phyloP scores from a whole-genome alignment of 164 flowering plant genomes.

The Warburgia ugandensis region DNA sequence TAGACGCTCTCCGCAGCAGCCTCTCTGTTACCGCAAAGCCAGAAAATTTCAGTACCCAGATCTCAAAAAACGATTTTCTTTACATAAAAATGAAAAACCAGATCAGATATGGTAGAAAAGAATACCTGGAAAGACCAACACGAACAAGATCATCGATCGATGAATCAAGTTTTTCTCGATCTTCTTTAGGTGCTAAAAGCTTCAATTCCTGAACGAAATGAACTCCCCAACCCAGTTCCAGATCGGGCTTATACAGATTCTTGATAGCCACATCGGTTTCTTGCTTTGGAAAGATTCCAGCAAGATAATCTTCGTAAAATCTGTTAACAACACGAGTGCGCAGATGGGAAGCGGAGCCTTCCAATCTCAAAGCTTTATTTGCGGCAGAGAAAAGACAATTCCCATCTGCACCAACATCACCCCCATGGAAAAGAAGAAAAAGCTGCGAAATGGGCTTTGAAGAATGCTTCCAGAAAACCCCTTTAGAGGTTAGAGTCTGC shows the following conservation, averaged over 20 bases:
- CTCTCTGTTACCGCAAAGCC: slow-evolving; percentile 1
- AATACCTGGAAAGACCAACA: slow-evolving; percentile 14
- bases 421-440: slow-evolving; percentile 17
- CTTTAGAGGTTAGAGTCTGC: slow-evolving; percentile 7
- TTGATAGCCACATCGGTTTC: slow-evolving; percentile 12
- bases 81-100: neutral
- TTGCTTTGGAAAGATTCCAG: slow-evolving; percentile 3
- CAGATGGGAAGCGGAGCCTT: slow-evolving; percentile 7
- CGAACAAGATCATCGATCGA: slow-evolving; percentile 13
- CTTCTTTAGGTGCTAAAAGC: slow-evolving; percentile 11
- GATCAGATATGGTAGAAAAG: neutral
- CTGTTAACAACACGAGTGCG: slow-evolving; percentile 10
- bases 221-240: slow-evolving; percentile 17
- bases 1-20: slow-evolving; percentile 19
- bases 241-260: slow-evolving; percentile 14
- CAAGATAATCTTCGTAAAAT: slow-evolving; percentile 10
- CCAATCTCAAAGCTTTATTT: slow-evolving; percentile 5
- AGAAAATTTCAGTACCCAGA: neutral
- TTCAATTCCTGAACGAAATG: slow-evolving; percentile 18
- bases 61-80: neutral
- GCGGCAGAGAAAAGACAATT: slow-evolving; percentile 18
- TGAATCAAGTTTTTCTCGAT: slow-evolving; percentile 3
- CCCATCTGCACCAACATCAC: slow-evolving; percentile 19
- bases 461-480: slow-evolving; percentile 15
- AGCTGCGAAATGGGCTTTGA: slow-evolving; percentile 15